These are phyloP conservation scores for Herpetomonas samuelpessoai DNA, from an alignment of 208 protist genomes.

Conservation along the genomic window DNA sequence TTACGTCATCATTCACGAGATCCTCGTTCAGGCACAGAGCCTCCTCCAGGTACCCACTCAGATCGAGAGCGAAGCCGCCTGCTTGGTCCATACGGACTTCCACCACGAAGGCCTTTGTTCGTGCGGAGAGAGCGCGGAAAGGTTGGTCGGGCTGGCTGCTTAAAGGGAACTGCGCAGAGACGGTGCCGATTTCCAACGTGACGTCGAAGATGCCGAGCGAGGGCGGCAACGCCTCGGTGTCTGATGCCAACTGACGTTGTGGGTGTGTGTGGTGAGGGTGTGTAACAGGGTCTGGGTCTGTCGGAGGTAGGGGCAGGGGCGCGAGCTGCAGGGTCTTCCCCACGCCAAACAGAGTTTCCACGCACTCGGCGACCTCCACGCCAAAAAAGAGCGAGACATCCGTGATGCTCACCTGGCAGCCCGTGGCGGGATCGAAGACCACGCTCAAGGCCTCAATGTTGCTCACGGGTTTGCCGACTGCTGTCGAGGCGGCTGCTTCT, in stretches of 20 bases:
- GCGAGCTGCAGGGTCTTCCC: slow-evolving; percentile 1
- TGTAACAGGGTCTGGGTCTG: background rate
- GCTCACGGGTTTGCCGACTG: slow-evolving; percentile 6
- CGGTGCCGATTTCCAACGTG: background rate
- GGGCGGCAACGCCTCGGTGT: background rate
- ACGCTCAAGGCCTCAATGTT: background rate
- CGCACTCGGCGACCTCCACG: background rate
- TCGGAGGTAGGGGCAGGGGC: background rate
- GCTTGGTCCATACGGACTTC: background rate
- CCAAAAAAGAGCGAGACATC: background rate
- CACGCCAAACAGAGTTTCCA: background rate
- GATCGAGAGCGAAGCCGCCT: background rate
- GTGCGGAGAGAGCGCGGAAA: background rate
- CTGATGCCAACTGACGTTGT: background rate
- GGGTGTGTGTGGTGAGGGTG: background rate
- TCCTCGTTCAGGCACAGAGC: slow-evolving; percentile 17
- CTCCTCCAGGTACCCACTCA: slow-evolving; percentile 11
- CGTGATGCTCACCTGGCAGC: background rate
- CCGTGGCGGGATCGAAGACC: background rate
- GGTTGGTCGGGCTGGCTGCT: slow-evolving; percentile 1
- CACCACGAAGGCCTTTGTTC: background rate
- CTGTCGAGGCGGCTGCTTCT: slow-evolving; percentile 1
- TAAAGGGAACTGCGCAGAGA: slow-evolving; percentile 5
- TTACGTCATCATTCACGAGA: background rate
- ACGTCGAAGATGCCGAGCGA: background rate